Evolutionary conservation across 768 basidiomycete genomes (phyloP), one percentile per base, ranked within the genome.

Genomic region (Mycena sanguinolenta): DNA sequence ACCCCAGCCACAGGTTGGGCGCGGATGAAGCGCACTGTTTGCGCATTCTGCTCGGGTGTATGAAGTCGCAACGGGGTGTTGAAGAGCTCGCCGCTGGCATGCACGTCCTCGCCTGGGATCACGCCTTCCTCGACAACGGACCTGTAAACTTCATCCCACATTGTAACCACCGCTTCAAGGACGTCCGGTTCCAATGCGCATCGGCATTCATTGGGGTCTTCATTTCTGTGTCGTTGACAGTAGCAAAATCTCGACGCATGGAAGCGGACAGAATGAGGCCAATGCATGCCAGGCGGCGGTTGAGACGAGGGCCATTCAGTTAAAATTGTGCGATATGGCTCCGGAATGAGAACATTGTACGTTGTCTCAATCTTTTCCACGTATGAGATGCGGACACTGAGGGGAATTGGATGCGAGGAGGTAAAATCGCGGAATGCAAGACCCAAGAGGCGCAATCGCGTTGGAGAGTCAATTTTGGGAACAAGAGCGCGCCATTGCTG

Each of bases 241-340:
- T 38, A 6, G 58, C 69, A 12, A 36, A 42, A 23, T n/a, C n/a
- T n/a, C n/a, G n/a, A n/a, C n/a, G n/a, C n/a, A n/a, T n/a, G n/a
- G n/a, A 53, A 61, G 49, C 69, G 69, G 0, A 70, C 63, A 4
- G 69, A 61, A 39, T 65, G 69, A 5, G 69, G 63, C 69, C 69
- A 70, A 44, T 70, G 69, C 69, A 70, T 70, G 19, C 52, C 69
- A 0, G 58, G 32, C 10, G 63, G 63, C 1, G 64, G 58, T 14
- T 70, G n/a, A n/a, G n/a, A n/a, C n/a, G 58, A 16, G 27, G 69
- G 63, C 64, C 64, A 70, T 65, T 70, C 69, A 19, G 25, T 64
- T 25, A 70, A 55, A 14, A 70, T 36, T 13, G 69, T 70, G 25
- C 69, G 69, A 30, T 70, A 70, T 19, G 63, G 64, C 1, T 70